These are phyloP conservation scores for Eucalyptus cloeziana DNA, from an alignment of 345 rosid genomes.

Conservation along the genomic window DNA sequence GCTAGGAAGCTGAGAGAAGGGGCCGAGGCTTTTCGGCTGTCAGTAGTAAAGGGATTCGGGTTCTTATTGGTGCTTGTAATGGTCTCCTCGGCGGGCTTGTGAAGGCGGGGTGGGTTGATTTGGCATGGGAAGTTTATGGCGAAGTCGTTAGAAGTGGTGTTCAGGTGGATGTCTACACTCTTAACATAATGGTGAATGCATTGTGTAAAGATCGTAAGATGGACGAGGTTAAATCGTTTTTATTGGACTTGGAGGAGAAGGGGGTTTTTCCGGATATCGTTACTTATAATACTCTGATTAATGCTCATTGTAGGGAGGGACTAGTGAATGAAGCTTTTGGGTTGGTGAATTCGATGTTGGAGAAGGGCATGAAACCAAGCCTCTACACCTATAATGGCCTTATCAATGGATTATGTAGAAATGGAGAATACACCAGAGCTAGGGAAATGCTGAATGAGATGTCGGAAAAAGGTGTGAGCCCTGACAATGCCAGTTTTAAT, in stretches of 20 bases:
- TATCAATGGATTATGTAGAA: constrained; percentile 56
- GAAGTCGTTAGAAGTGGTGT: constrained; percentile 21
- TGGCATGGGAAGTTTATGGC: constrained; percentile 39
- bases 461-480: constrained; percentile 38
- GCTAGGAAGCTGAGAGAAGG: constrained; percentile 78
- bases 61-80: constrained; percentile 55
- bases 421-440: constrained; percentile 36
- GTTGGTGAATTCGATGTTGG: constrained; percentile 42
- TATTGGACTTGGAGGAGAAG: constrained; percentile 37
- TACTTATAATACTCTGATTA: constrained; percentile 63
- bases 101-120: constrained; percentile 48
- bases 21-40: constrained; percentile 17
- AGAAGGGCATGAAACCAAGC: constrained; percentile 55
- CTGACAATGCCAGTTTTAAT: constrained; percentile 59
- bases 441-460: constrained; percentile 51
- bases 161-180: constrained; percentile 26
- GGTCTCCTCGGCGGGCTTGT: constrained; percentile 67
- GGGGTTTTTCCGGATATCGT: constrained; percentile 55
- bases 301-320: constrained; percentile 55
- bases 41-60: constrained; percentile 22
- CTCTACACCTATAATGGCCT: constrained; percentile 55
- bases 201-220: constrained; percentile 63
- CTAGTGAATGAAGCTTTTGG: constrained; percentile 46
- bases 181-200: constrained; percentile 88
- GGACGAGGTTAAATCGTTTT: constrained; percentile 23